Evolutionary conservation across 108 stramenopile genomes (phyloP).

Genomic region (Aureococcus anophagefferens): DNA sequence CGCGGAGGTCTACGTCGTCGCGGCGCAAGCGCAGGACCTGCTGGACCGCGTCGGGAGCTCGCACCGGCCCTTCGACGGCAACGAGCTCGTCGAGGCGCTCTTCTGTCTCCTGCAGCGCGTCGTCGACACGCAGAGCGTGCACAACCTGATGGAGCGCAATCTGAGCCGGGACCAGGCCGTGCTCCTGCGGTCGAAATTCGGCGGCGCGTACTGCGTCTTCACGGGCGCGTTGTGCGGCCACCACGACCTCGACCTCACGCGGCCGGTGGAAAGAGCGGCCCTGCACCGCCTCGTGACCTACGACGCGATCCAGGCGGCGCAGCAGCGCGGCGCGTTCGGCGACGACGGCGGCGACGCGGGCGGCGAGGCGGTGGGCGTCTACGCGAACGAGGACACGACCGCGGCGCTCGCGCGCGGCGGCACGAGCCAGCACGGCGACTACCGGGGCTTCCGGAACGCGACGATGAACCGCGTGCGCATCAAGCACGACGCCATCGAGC

Average conservation of each 20-base stretch:
- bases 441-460: background rate
- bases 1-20: background rate
- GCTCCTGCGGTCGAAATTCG: background rate
- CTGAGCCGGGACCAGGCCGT: background rate
- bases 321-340: background rate
- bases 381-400: background rate
- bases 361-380: background rate
- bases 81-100: background rate
- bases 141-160: background rate
- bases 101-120: background rate
- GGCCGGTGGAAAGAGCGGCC: background rate
- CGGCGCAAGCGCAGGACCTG: background rate
- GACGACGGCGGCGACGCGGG: background rate
- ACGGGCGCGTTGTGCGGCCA: background rate
- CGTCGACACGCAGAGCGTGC: background rate
- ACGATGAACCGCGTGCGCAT: background rate
- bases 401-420: too few relatives aligned
- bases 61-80: background rate
- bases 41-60: background rate
- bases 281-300: background rate
- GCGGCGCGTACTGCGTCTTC: background rate
- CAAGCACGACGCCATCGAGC: background rate
- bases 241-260: background rate
- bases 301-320: background rate
- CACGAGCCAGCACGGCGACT: too few relatives aligned